Evolutionary conservation across 306 rosid genomes (phyloP), one percentile per base, ranked within the genome.

Genomic region (Casuarina equisetifolia): DNA sequence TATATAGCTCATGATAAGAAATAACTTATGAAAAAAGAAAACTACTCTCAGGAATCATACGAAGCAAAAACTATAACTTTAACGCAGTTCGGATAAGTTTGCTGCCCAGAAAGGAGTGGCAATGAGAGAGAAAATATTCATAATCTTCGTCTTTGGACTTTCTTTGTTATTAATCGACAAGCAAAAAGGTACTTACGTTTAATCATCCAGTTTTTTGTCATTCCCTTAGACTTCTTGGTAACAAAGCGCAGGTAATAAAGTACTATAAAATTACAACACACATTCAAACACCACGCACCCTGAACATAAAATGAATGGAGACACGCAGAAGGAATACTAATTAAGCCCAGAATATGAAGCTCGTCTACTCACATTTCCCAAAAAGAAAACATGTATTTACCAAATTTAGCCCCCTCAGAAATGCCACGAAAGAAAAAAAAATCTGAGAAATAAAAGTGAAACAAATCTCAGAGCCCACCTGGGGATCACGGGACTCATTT

Each of bases 241-340:
- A 76, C 74, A 69, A 49, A 81, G 76, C 76, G 82, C 25, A 73
- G 11, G 69, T 48, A 53, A 74, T 81, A 76, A 64, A 70, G 78
- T 73, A 74, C 50, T 2, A 61, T 58, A 53, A 63, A 51, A 77
- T 50, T 74, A 38, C 73, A 82, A 77, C 72, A 46, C 49, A 79
- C 12, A 40, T 4, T 67, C 3, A 42, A 6, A 67, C n/a, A 67
- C n/a, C 71, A 42, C n/a, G 35, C 49, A 38, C 73, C 74, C 58
- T 25, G n/a, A 11, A 55, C 49, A 64, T 86, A 79, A 90, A 84
- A 80, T 79, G 88, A 76, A 86, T 17, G 16, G 1, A 75, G 83
- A 86, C 87, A 79, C 39, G n/a, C 53, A 53, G 20, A 43, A 71
- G 57, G n/a, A 69, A 5, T 58, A 44, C 73, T 53, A 76, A 76